A percentile compares a stretch with the other conserved stretches of the same genome.
Conservation (phyloP, 2,329 filamentous ascomycete genomes). For the Pseudonectria buxi region DNA sequence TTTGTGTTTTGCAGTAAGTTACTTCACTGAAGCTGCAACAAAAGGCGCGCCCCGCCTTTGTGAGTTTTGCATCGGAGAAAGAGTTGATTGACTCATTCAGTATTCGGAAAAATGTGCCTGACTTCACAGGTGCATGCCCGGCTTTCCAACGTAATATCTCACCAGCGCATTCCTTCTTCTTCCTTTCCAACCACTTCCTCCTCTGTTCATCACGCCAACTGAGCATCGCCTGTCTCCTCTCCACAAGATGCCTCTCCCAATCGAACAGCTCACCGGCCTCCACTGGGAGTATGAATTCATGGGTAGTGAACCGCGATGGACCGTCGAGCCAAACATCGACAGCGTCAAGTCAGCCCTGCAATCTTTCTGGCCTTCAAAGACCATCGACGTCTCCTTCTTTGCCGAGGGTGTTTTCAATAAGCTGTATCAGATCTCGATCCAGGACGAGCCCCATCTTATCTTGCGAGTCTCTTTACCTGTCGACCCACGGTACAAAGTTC, state of each 20-base stretch:
- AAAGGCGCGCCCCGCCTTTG: too few species aligned
- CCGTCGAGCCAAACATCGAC: conserved; percentile 4
- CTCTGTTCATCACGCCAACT: conserved; percentile 11
- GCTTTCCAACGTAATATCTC: too few species aligned
- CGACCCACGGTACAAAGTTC: conserved; percentile 28
- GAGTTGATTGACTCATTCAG: too few species aligned
- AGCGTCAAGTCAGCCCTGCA: conserved; percentile 1
- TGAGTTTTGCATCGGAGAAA: too few species aligned
- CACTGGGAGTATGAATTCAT: conserved; percentile 8
- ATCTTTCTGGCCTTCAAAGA: neutral
- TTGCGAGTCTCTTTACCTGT: conserved; percentile 33
- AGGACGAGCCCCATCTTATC: conserved; percentile 8
- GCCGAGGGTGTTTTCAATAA: conserved; percentile 19
- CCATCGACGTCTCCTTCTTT: conserved; percentile 5
- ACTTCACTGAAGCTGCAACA: too few species aligned
- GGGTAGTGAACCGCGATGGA: conserved; percentile 11
- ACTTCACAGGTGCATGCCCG: too few species aligned
- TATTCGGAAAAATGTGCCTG: too few species aligned
- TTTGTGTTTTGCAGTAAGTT: too few species aligned
- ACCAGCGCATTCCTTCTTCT: too few species aligned
- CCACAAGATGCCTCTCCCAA: conserved; percentile 17
- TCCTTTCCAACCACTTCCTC: conserved; percentile 16
- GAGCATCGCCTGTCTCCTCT: conserved; percentile 24
- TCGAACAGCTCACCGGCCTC: conserved; percentile 1
- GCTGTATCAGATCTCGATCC: conserved; percentile 11